Evolutionary conservation across 345 rosid species (phyloP).

Genomic region (Mercurialis annua): DNA sequence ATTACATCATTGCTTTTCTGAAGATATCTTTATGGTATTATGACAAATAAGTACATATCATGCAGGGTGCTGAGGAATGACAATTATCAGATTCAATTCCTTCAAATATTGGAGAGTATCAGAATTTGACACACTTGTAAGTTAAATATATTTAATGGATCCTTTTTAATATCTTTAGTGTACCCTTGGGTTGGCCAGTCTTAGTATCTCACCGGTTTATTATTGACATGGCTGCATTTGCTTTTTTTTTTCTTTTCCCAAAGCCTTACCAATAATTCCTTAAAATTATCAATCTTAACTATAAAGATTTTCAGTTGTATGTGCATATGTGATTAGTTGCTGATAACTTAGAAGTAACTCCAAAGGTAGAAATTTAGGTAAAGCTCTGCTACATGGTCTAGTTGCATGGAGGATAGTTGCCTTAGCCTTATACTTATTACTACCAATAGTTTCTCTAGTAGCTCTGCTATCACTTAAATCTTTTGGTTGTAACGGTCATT

Average conservation of each 20-base stretch:
- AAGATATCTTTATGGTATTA: no score
- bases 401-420: not conserved
- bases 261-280: not conserved
- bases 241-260: not conserved
- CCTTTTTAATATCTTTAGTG: not conserved
- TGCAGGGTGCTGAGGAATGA: conserved; percentile 53
- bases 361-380: not conserved
- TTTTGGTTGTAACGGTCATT: not conserved
- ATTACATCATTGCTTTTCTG: not conserved
- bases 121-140: conserved; percentile 51
- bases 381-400: not conserved
- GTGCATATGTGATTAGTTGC: no score
- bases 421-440: not conserved
- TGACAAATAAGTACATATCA: conserved; percentile 14
- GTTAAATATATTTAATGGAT: conserved; percentile 22
- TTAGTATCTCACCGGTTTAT: not conserved
- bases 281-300: no score
- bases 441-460: not conserved
- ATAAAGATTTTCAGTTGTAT: no score
- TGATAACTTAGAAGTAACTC: not conserved
- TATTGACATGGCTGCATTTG: not conserved
- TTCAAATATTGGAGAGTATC: conserved; percentile 45
- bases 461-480: not conserved
- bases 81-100: conserved; percentile 57
- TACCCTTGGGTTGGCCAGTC: not conserved